Conservation (phyloP, 768 basidiomycete species). For the Cubamyces sp. region DNA sequence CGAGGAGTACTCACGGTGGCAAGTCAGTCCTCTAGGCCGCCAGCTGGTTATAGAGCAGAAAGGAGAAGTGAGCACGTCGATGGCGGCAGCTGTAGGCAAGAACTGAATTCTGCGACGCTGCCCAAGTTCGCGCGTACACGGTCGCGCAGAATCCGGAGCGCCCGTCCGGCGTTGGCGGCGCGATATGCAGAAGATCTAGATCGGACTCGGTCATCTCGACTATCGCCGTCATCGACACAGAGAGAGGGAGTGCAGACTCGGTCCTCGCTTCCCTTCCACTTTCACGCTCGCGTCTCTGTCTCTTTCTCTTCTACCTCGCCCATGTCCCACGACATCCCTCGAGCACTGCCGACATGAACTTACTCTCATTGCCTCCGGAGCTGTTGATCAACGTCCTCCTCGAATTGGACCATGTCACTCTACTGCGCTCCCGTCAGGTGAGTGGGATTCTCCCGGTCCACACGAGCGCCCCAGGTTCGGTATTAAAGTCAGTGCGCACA, state of each 20-base stretch:
- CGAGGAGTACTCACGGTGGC: not conserved
- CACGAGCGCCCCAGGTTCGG: too few relatives aligned
- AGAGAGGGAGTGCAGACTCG: not conserved
- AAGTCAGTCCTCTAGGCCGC: too few relatives aligned
- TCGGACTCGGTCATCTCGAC: not conserved
- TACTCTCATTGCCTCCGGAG: constrained; percentile 27
- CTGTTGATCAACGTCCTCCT: constrained; percentile 28
- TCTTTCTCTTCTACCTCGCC: not conserved
- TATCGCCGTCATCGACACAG: not conserved
- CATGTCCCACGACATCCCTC: not conserved
- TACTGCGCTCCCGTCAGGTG: constrained; percentile 31
- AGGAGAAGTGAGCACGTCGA: too few relatives aligned
- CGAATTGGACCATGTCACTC: constrained; percentile 23
- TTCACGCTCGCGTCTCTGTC: not conserved
- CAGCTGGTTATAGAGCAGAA: too few relatives aligned
- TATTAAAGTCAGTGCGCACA: constrained; percentile 3
- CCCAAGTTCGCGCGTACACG: not conserved
- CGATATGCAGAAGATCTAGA: not conserved
- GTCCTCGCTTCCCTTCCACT: not conserved
- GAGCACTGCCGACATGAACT: not conserved
- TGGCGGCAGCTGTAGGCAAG: too few relatives aligned
- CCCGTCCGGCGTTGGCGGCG: not conserved
- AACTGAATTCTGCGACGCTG: not conserved
- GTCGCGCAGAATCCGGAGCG: not conserved
- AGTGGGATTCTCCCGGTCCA: not conserved